Evolutionary conservation across 805 yeast genomes (phyloP).

Genomic region (Candida nitratophila): DNA sequence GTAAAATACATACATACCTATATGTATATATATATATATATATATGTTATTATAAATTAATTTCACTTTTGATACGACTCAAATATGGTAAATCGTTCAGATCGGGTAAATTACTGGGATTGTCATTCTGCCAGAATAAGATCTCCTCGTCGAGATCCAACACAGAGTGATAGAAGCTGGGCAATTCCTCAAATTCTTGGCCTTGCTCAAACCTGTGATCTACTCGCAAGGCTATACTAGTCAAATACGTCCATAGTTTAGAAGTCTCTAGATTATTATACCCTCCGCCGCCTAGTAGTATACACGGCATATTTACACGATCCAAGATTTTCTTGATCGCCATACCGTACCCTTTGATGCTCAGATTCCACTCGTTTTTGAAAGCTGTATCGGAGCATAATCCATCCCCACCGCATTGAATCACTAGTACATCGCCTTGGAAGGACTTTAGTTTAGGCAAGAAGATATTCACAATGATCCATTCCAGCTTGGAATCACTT

Average conservation of each 20-base stretch:
- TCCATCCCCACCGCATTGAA: slow-evolving; percentile 75
- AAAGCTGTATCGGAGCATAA: slow-evolving; percentile 49
- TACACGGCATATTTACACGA: slow-evolving; percentile 21
- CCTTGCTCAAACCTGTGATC: no score
- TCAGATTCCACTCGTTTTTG: slow-evolving; percentile 58
- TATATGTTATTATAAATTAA: slow-evolving; percentile 1
- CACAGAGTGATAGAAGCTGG: slow-evolving; percentile 29
- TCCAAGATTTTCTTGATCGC: slow-evolving; percentile 24
- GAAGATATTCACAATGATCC: slow-evolving; percentile 34
- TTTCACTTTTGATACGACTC: slow-evolving; percentile 9
- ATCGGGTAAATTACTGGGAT: slow-evolving; percentile 25
- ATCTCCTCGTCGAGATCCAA: neutral
- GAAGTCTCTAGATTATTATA: slow-evolving; percentile 58
- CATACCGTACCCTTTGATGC: slow-evolving; percentile 40
- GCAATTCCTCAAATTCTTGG: slow-evolving; percentile 37
- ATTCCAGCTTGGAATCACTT: slow-evolving; percentile 33
- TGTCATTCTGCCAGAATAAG: slow-evolving; percentile 19
- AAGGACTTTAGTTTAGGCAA: slow-evolving; percentile 32
- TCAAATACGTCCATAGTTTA: slow-evolving; percentile 48
- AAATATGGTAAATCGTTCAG: slow-evolving; percentile 26
- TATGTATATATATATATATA: no score
- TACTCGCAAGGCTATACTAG: no score
- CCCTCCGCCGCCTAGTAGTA: slow-evolving; percentile 74
- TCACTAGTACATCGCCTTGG: slow-evolving; percentile 46
- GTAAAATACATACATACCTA: no score